phyloP scores from a whole-genome alignment of 179 eudicot genomes.

The Drosera spatulata region DNA sequence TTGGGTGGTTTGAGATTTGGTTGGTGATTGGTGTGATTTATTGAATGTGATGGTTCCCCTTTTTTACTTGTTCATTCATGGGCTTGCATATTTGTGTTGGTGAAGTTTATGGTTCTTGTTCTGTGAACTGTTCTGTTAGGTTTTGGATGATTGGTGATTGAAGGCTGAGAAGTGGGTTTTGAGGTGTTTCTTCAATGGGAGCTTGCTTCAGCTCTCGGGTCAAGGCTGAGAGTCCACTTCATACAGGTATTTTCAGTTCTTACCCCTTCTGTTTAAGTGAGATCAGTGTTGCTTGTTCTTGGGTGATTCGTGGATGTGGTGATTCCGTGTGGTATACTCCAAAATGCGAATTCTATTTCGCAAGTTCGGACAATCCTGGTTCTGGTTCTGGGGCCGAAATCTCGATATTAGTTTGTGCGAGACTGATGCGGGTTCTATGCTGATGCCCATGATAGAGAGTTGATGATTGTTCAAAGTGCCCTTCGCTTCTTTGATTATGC shows the following conservation, averaged over 20 bases:
- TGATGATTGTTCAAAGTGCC: too few species aligned
- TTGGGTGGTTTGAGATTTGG: too few species aligned
- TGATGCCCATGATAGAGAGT: too few species aligned
- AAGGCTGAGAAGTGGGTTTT: background rate
- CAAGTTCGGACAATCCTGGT: too few species aligned
- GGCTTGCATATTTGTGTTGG: slow-evolving; percentile 6
- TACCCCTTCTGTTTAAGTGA: background rate
- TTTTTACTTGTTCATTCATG: too few species aligned
- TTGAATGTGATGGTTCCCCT: too few species aligned
- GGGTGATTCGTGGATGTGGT: background rate
- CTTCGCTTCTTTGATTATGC: too few species aligned
- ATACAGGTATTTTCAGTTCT: slow-evolving; percentile 12
- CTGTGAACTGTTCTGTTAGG: background rate
- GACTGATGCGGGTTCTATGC: too few species aligned
- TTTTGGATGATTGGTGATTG: background rate
- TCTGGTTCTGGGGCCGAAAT: too few species aligned
- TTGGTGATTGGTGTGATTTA: too few species aligned
- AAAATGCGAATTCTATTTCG: background rate
- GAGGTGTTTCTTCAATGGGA: slow-evolving; percentile 13
- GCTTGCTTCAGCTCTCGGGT: slow-evolving; percentile 32
- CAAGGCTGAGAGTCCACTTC: slow-evolving; percentile 33
- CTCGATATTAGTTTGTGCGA: too few species aligned
- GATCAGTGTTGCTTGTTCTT: background rate
- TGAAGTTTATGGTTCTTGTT: background rate
- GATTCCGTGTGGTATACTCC: background rate